phyloP scores from a whole-genome alignment of 176 grass and related monocot species.

The Poa pratensis region DNA sequence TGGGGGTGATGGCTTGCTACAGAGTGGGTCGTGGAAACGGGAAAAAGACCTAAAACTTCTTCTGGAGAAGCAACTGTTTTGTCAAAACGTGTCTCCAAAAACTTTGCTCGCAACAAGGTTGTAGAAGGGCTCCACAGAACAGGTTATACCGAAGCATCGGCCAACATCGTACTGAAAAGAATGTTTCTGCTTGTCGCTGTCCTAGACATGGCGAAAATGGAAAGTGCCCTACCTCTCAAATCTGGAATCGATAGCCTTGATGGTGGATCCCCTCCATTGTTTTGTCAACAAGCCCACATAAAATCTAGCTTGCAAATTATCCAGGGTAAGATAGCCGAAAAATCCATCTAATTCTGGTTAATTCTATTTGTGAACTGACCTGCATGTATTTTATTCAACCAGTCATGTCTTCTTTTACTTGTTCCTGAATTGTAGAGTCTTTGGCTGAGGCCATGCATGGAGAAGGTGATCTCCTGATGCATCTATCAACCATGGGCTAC shows the following conservation, averaged over 20 bases:
- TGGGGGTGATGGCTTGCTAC: conserved; percentile 54
- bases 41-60: conserved; percentile 65
- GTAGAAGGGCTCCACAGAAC: conserved; percentile 40
- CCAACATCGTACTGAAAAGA: conserved; percentile 62
- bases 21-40: conserved; percentile 36
- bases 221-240: conserved; percentile 54
- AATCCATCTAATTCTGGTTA: conserved; percentile 13
- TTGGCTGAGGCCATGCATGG: conserved; percentile 70
- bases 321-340: conserved; percentile 45
- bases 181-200: conserved; percentile 60
- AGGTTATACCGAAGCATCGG: conserved; percentile 40
- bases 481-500: conserved; percentile 58
- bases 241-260: conserved; percentile 69
- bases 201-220: conserved; percentile 66
- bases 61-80: conserved; percentile 63
- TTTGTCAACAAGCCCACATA: conserved; percentile 54
- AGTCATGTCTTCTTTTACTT: conserved; percentile 18
- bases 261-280: conserved; percentile 65
- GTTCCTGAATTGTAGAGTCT: conserved; percentile 57
- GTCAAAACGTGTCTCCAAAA: conserved; percentile 46
- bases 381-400: conserved; percentile 12
- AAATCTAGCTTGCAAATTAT: conserved; percentile 69
- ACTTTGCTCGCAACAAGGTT: conserved; percentile 49
- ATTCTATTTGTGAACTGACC: not conserved
- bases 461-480: conserved; percentile 73